A percentile compares a stretch with the other conserved stretches of the same genome.
Conservation (phyloP, 306 rosid species). For the Potentilla sterilis region DNA sequence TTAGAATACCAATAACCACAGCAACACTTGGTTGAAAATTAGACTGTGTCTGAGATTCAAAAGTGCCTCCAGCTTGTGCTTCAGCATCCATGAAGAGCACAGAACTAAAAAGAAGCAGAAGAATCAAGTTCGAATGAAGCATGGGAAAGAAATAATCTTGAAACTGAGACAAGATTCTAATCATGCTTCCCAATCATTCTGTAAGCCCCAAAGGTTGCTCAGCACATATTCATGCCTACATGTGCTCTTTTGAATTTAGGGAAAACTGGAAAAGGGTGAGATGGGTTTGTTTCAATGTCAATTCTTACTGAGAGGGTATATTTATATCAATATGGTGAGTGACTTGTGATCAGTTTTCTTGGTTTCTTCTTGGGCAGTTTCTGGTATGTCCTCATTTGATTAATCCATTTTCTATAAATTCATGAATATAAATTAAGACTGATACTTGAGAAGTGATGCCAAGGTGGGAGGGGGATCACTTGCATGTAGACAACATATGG, state of each 20-base stretch:
- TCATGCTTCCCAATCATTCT: constrained; percentile 35
- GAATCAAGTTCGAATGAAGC: constrained; percentile 29
- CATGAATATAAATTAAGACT: not conserved
- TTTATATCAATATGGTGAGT: constrained; percentile 25
- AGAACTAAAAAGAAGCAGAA: constrained; percentile 31
- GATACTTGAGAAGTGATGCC: constrained; percentile 33
- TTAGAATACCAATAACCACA: constrained; percentile 59
- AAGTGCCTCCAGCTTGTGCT: constrained; percentile 33
- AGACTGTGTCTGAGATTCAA: constrained; percentile 20
- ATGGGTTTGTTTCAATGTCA: constrained; percentile 29
- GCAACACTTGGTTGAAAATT: constrained; percentile 67
- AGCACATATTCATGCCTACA: constrained; percentile 1
- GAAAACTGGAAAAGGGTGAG: not conserved
- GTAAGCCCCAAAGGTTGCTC: not conserved
- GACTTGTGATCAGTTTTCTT: constrained; percentile 18
- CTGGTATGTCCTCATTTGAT: constrained; percentile 36
- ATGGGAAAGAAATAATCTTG: constrained; percentile 25
- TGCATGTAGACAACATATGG: constrained; percentile 16
- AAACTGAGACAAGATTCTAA: constrained; percentile 11
- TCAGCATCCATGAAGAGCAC: constrained; percentile 36
- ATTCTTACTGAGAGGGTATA: constrained; percentile 21
- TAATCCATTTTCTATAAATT: constrained; percentile 15
- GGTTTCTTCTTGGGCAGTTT: constrained; percentile 36
- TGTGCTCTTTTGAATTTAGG: constrained; percentile 9
- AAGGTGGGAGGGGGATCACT: constrained; percentile 27